A percentile compares a stretch with the other conserved stretches of the same genome.
Evolutionary conservation across 345 rosid genomes (phyloP).

Genomic region (Moricandia arvensis): DNA sequence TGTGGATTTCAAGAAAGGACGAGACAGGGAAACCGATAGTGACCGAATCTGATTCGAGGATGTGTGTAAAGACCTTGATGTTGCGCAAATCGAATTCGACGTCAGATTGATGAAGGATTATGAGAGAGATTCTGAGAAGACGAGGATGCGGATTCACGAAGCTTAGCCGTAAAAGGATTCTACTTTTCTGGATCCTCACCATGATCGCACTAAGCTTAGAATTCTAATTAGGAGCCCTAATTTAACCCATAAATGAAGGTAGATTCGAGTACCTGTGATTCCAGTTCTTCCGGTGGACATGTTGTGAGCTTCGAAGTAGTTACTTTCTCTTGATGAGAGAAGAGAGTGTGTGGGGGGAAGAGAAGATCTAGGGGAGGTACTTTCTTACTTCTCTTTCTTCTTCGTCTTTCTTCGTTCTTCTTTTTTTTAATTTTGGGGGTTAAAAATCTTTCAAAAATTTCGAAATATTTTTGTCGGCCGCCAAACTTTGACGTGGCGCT

Average conservation of each 20-base stretch:
- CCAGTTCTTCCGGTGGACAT: not conserved
- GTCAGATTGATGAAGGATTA: slow-evolving; percentile 88
- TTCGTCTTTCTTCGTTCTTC: no score
- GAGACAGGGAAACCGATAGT: slow-evolving; percentile 92
- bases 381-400: no score
- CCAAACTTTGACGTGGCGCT: slow-evolving; percentile 1
- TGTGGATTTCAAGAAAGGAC: slow-evolving; percentile 72
- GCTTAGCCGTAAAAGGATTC: slow-evolving; percentile 69
- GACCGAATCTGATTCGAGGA: slow-evolving; percentile 92
- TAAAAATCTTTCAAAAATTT: slow-evolving; percentile 22
- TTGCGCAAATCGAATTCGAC: slow-evolving; percentile 94
- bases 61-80: slow-evolving; percentile 71
- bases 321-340: not conserved
- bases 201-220: slow-evolving; percentile 19
- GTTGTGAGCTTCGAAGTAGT: not conserved
- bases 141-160: slow-evolving; percentile 68
- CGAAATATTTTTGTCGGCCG: slow-evolving; percentile 10
- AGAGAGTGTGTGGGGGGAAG: not conserved
- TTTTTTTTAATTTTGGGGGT: not conserved
- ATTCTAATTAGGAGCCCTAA: slow-evolving; percentile 13
- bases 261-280: slow-evolving; percentile 25
- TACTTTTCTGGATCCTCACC: slow-evolving; percentile 77
- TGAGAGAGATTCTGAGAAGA: slow-evolving; percentile 58
- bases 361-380: slow-evolving; percentile 15
- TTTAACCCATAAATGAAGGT: not conserved